Evolutionary conservation across 768 basidiomycete species (phyloP).

Genomic region (Lanmaoa rubissima): DNA sequence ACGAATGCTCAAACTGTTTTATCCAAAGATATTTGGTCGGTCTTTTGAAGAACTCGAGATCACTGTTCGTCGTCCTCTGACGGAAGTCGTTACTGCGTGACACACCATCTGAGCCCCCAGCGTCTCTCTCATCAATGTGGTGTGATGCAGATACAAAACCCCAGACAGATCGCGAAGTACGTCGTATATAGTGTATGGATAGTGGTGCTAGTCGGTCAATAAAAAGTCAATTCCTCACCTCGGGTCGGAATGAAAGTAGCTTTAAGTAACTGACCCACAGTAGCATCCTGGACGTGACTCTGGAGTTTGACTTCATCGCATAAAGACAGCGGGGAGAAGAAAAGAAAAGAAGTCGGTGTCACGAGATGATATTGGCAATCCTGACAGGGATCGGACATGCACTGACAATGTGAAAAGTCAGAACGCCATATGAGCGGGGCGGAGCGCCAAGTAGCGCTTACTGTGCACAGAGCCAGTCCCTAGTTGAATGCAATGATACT

Average conservation of each 20-base stretch:
- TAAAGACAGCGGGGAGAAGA: too few relatives aligned
- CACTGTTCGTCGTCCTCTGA: neutral
- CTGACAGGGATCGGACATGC: neutral
- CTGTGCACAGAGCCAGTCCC: neutral
- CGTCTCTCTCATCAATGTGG: neutral
- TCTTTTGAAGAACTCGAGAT: conserved; percentile 10
- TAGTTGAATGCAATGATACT: neutral
- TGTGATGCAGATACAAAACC: too few relatives aligned
- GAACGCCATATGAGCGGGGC: neutral
- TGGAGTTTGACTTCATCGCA: neutral
- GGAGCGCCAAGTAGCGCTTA: neutral
- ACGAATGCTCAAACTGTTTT: neutral
- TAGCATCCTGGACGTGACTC: neutral
- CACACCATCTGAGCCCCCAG: too few relatives aligned
- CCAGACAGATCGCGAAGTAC: too few relatives aligned
- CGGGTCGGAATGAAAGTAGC: too few relatives aligned
- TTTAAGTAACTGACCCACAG: neutral
- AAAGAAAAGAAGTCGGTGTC: too few relatives aligned
- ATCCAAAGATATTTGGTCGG: neutral
- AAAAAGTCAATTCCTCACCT: too few relatives aligned
- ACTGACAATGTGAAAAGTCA: too few relatives aligned
- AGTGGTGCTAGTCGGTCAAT: neutral
- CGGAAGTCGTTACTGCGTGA: neutral
- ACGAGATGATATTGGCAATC: neutral
- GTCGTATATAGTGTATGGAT: neutral